Conservation (phyloP, 2,329 filamentous ascomycete species). For the Paraphoma sp. region DNA sequence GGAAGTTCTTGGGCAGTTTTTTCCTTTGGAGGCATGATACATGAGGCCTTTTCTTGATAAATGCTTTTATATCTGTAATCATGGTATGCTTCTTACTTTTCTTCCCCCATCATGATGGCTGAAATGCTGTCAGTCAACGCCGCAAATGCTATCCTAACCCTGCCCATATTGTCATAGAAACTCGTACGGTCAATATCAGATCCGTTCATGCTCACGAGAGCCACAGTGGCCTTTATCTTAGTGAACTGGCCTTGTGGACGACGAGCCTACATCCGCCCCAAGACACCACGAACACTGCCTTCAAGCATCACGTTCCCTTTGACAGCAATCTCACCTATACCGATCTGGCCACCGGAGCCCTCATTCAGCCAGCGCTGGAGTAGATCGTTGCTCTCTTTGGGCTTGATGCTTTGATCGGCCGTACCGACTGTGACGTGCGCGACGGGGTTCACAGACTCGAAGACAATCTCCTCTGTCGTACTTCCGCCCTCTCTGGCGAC, state of each 20-base stretch:
- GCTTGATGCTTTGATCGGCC: conserved; percentile 75
- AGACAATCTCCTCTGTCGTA: conserved; percentile 56
- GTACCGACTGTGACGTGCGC: conserved; percentile 94
- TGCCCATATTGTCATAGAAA: neutral
- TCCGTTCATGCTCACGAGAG: neutral
- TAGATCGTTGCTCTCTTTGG: conserved; percentile 91
- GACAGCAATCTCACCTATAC: conserved; percentile 62
- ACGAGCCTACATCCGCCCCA: conserved; percentile 33
- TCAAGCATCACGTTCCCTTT: conserved; percentile 63
- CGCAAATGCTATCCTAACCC: neutral
- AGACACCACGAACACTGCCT: conserved; percentile 59
- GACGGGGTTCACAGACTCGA: conserved; percentile 74
- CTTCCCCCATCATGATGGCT: neutral
- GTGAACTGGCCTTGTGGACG: neutral
- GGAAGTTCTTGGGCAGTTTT: too few relatives aligned
- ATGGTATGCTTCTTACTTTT: neutral
- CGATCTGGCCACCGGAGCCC: conserved; percentile 59
- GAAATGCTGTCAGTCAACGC: neutral
- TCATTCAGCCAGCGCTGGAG: conserved; percentile 75
- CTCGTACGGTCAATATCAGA: neutral
- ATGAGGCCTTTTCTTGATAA: too few relatives aligned
- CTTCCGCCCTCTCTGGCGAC: conserved; percentile 22
- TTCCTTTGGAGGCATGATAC: too few relatives aligned
- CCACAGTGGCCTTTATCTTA: neutral
- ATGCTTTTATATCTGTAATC: neutral